These are phyloP conservation scores for Backusella morwellensis DNA, from an alignment of 192 early-diverging fungal genomes.

Conservation along the genomic window DNA sequence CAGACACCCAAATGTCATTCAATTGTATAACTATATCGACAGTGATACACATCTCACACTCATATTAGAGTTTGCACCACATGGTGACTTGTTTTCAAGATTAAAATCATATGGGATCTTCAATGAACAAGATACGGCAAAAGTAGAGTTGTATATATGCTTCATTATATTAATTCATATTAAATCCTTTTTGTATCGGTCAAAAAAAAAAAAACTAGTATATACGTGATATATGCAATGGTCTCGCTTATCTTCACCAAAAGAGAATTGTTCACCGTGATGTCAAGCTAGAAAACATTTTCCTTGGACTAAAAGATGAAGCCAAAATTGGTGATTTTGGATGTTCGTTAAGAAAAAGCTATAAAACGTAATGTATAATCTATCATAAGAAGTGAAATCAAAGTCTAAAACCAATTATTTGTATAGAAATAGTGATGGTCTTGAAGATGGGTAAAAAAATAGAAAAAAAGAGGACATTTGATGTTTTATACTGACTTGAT, in stretches of 20 bases:
- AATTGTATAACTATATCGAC: neutral
- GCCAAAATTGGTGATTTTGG: neutral
- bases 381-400: neutral
- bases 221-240: neutral
- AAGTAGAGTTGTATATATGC: neutral
- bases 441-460: no score
- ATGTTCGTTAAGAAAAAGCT: neutral
- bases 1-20: neutral
- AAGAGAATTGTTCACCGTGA: neutral
- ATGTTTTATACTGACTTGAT: neutral
- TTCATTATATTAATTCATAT: no score
- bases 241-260: neutral
- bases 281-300: neutral
- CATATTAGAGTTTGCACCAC: neutral
- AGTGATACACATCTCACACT: neutral
- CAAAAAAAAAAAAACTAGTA: neutral
- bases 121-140: neutral
- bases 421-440: no score
- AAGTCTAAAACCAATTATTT: no score
- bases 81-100: neutral
- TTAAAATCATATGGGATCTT: neutral
- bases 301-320: neutral
- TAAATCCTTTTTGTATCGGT: neutral
- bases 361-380: neutral
- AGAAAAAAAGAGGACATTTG: neutral